Base-by-base conservation (phyloP, 192 early-diverging fungal species). In the Backusella sp. region DNA sequence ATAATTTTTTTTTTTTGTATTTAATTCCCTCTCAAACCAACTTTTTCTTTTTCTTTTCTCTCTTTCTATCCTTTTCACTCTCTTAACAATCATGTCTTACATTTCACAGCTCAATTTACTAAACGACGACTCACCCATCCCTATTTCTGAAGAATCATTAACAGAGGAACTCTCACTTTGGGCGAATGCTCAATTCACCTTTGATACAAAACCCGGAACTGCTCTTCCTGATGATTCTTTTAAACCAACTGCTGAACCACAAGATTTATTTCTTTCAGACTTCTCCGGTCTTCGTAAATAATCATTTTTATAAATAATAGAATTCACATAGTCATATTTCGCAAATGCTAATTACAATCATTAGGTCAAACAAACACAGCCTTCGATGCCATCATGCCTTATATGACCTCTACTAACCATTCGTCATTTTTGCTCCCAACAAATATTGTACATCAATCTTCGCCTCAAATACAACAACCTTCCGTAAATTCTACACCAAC, bases 131-230 rank as follows among this genome's bases (percentile, higher is more conserved):
- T 52, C 72, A 26, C 41, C 73, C 42, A 46, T 68, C 39, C 75
- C 88, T 30, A 88, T 86, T 74, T 72, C 72, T 37, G 85, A 87
- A 73, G 86, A 91, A 62, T 88, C 92, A 79, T 82, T 91, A 41
- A 84, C 86, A 53, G 90, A 91, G 17, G 92, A 93, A 73, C 83
- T 93, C 65, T 84, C 91, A 8, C 80, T 92, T 28, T 93, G 91
- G 90, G 84, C 91, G 72, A 90, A 90, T 78, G 89, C 90, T 21
- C 89, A 93, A 80, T 93, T 93, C 81, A 89, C 87, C 30, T 89
- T 92, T 67, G 91, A 93, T 80, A 84, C 84, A 8, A 68, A 77
- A 11, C 84, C 86, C 21, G 86, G 86, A 23, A 37, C 79, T 6
- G 82, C 84, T n/a, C 77, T 87, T 65, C 78, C 78, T 77, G 78